Conservation (phyloP, 495 filamentous ascomycete species). For the Aspergillus baeticus region DNA sequence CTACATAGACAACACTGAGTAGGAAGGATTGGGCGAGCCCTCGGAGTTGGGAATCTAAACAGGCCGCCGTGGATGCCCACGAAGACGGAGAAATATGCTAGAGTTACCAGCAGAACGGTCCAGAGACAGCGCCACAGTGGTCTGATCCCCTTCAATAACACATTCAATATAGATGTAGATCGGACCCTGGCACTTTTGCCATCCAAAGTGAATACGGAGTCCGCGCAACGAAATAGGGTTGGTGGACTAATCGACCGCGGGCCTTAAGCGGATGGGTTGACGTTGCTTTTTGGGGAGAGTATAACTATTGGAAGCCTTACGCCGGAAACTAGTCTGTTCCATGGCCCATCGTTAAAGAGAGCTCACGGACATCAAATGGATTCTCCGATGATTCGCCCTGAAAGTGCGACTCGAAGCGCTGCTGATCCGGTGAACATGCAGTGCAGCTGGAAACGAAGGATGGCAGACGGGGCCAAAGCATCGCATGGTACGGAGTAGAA, state of each 20-base stretch:
- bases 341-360: not conserved
- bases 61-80: constrained; percentile 2
- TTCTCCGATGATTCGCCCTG: not conserved
- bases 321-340: not conserved
- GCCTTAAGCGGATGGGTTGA: not conserved
- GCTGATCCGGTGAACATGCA: not conserved
- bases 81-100: not conserved
- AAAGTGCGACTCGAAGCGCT: not conserved
- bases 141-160: constrained; percentile 12
- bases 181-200: not conserved
- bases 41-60: not conserved
- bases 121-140: constrained; percentile 15
- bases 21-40: not conserved
- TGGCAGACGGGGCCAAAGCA: constrained; percentile 10
- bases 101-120: constrained; percentile 12
- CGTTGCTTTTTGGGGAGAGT: constrained; percentile 18
- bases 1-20: not conserved
- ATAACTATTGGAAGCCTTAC: constrained; percentile 16
- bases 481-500: constrained; percentile 1
- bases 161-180: constrained; percentile 4
- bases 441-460: constrained; percentile 1
- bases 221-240: not conserved
- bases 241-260: not conserved
- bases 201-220: not conserved
- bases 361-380: constrained; percentile 1